Evolutionary conservation across 164 flowering plant species (phyloP), one percentile per base, ranked within the genome.

Genomic region (Magnolia kwangsiensis): DNA sequence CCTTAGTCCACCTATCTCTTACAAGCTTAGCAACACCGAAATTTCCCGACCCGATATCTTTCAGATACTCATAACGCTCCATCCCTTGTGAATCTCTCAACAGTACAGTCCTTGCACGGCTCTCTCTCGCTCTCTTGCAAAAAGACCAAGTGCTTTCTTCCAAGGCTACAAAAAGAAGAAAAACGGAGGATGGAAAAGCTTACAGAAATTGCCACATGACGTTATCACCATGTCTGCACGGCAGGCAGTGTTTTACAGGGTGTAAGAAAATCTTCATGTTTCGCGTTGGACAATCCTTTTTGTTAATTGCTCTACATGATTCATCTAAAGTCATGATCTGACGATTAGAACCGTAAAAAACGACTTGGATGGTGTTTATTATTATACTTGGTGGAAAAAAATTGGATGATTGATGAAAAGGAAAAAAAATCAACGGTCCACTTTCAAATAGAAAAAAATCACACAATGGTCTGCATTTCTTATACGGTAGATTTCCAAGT

Each of bases 1-100:
- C 90, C n/a, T 64, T 80, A 0, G 88, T 86, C 81, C 78, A 73
- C 75, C 78, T 87, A 77, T 91, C 95, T 79, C 83, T 86, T 4
- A 85, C 90, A 72, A 91, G 88, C 89, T 83, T 91, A 24, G 95
- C 93, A 37, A 88, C 90, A 31, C 90, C 95, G 73, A 89, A 91
- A 73, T 89, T 91, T 76, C 95, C 95, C 24, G 90, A 82, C 70
- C 95, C 95, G 63, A 91, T 89, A 68, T 88, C 92, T 69, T 85
- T 87, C 79, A 91, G 51, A 63, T 83, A 74, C 78, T 91, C 95
- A 51, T 88, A 91, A 2, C 91, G 80, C 76, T 91, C 95, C 94
- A 90, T 90, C 72, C 69, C 37, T 45, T 27, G 18, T 16, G 24
- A 49, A 13, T 68, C 68, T 68, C 50, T 14, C 49, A 0, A 31